A percentile compares a stretch with the other conserved stretches of the same genome.
These are phyloP conservation scores for Cokeromyces recurvatus DNA, from an alignment of 371 early-diverging fungal genomes.

Conservation along the genomic window DNA sequence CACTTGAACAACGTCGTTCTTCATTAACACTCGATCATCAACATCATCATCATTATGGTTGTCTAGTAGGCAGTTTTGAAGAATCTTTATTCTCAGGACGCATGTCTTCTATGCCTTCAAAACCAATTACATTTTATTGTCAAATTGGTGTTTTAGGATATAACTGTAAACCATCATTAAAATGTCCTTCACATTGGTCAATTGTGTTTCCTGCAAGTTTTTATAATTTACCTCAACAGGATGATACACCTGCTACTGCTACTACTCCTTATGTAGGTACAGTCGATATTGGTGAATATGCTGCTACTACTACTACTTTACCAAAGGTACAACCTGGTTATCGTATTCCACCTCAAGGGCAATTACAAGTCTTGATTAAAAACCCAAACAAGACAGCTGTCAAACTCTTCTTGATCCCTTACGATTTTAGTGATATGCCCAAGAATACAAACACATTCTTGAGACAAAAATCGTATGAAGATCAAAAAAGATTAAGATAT, in stretches of 20 bases:
- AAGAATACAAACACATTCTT: slow-evolving; percentile 70
- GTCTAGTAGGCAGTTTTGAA: slow-evolving; percentile 75
- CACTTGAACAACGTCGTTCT: no score
- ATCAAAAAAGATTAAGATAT: slow-evolving; percentile 45
- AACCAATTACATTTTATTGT: slow-evolving; percentile 68
- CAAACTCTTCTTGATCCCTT: slow-evolving; percentile 78
- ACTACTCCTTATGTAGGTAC: slow-evolving; percentile 54
- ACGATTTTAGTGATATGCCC: slow-evolving; percentile 80
- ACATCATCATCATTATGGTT: slow-evolving; percentile 8
- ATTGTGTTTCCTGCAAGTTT: slow-evolving; percentile 73
- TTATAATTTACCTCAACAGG: slow-evolving; percentile 58
- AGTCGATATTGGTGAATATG: slow-evolving; percentile 29
- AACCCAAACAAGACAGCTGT: slow-evolving; percentile 78
- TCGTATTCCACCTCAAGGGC: slow-evolving; percentile 73
- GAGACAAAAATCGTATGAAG: slow-evolving; percentile 67
- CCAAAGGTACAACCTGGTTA: no score
- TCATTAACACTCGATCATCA: slow-evolving; percentile 4
- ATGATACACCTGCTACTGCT: slow-evolving; percentile 4
- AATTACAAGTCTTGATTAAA: slow-evolving; percentile 80
- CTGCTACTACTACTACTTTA: no score
- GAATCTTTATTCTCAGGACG: slow-evolving; percentile 79
- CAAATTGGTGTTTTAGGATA: slow-evolving; percentile 72
- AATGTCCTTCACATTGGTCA: slow-evolving; percentile 67
- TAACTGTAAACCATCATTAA: slow-evolving; percentile 56
- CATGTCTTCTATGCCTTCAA: slow-evolving; percentile 77